These are phyloP conservation scores for Grosmannia clavigera DNA, from an alignment of 2,329 filamentous ascomycete species.

Conservation along the genomic window DNA sequence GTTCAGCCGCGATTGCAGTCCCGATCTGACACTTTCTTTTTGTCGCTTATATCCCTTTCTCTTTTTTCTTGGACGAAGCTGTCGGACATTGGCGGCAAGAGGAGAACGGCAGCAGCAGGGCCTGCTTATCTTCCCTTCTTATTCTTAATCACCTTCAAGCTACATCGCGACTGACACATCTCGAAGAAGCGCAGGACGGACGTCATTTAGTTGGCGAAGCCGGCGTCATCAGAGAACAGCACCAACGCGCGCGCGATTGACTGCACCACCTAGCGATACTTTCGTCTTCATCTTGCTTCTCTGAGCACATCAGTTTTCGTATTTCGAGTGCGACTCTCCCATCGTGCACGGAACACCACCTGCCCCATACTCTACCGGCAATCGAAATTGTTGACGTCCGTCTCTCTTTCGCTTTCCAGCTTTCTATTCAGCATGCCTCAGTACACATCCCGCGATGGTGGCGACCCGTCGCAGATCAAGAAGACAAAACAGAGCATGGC, in stretches of 20 bases:
- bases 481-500: slow-evolving; percentile 99
- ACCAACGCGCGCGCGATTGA: background rate
- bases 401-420: slow-evolving; percentile 9
- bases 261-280: background rate
- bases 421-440: slow-evolving; percentile 42
- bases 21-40: background rate
- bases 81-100: background rate
- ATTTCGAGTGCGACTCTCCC: background rate
- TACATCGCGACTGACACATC: background rate
- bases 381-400: background rate
- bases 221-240: background rate
- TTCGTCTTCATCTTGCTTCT: background rate
- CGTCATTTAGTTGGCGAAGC: background rate
- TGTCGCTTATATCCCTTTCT: background rate
- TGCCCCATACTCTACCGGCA: background rate
- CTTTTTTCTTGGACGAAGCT: background rate
- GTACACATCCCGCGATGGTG: slow-evolving; percentile 55
- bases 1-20: slow-evolving; percentile 1
- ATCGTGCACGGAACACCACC: background rate
- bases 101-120: background rate
- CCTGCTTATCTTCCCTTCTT: background rate
- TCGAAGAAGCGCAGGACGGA: background rate
- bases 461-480: slow-evolving; percentile 56
- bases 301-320: background rate
- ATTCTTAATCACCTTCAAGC: background rate